Percentiles rank a stretch among this genome's conserved stretches.
Conservation (phyloP, 2,329 filamentous ascomycete genomes). For the Huntiella savannae region DNA sequence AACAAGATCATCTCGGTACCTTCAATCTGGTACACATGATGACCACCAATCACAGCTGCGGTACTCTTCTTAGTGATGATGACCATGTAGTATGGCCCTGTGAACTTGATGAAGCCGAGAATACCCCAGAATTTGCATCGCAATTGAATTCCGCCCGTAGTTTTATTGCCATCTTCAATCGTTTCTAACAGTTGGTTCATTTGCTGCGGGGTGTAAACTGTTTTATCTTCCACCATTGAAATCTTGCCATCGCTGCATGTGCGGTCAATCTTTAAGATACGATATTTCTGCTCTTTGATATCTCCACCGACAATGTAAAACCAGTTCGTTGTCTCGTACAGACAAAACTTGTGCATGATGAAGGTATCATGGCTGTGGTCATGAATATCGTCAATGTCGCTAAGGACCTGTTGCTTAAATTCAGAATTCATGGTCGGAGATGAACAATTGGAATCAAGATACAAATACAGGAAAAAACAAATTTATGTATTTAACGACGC, state of each 20-base stretch:
- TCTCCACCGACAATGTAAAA: slow-evolving; percentile 94
- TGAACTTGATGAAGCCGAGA: slow-evolving; percentile 89
- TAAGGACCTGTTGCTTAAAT: too few relatives aligned
- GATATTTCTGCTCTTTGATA: slow-evolving; percentile 70
- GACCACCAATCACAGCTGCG: slow-evolving; percentile 86
- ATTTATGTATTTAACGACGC: too few relatives aligned
- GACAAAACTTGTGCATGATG: slow-evolving; percentile 74
- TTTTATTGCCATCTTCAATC: slow-evolving; percentile 87
- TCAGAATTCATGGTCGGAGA: too few relatives aligned
- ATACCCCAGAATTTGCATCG: slow-evolving; percentile 86
- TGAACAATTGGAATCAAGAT: too few relatives aligned
- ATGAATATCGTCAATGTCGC: too few relatives aligned
- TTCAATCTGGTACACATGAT: slow-evolving; percentile 90
- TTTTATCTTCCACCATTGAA: slow-evolving; percentile 81
- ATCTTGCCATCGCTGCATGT: slow-evolving; percentile 61
- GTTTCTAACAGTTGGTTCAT: slow-evolving; percentile 86
- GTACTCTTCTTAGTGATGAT: slow-evolving; percentile 91
- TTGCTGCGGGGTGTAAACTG: slow-evolving; percentile 78
- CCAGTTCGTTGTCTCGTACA: slow-evolving; percentile 84
- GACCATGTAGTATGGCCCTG: slow-evolving; percentile 91
- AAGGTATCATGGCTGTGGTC: background rate
- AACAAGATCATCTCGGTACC: slow-evolving; percentile 81
- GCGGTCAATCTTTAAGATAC: slow-evolving; percentile 86
- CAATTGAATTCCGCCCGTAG: slow-evolving; percentile 72
- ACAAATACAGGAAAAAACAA: too few relatives aligned